Percentiles rank a stretch among this genome's conserved stretches.
Conservation (phyloP, 495 filamentous ascomycete species). For the Xeromyces bisporus region DNA sequence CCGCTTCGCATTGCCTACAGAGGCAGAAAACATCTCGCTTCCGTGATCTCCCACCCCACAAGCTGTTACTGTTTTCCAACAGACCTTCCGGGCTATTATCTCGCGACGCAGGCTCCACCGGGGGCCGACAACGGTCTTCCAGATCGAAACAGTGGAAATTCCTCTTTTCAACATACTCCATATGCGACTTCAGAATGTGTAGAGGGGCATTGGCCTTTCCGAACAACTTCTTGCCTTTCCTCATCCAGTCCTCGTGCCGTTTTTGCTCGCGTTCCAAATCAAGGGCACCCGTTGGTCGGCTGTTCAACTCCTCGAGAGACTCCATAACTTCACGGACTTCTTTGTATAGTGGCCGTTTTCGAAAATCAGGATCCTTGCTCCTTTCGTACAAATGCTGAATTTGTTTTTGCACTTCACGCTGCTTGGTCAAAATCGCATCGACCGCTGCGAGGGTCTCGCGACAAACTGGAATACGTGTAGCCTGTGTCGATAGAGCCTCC, state of each 20-base stretch:
- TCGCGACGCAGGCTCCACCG: slow-evolving; percentile 80
- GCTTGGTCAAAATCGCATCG: slow-evolving; percentile 87
- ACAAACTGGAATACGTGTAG: slow-evolving; percentile 63
- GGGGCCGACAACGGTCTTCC: slow-evolving; percentile 72
- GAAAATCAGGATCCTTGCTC: slow-evolving; percentile 54
- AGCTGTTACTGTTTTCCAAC: slow-evolving; percentile 29
- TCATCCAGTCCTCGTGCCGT: slow-evolving; percentile 98
- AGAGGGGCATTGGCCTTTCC: slow-evolving; percentile 96
- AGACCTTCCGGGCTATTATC: slow-evolving; percentile 62
- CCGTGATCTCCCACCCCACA: slow-evolving; percentile 32
- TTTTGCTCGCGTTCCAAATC: slow-evolving; percentile 93
- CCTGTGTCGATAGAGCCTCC: slow-evolving; percentile 69
- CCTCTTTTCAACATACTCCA: slow-evolving; percentile 79
- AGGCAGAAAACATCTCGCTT: slow-evolving; percentile 89
- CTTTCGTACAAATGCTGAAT: slow-evolving; percentile 66
- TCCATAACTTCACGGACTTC: slow-evolving; percentile 84
- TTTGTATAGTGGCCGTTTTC: slow-evolving; percentile 71
- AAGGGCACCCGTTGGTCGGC: slow-evolving; percentile 75
- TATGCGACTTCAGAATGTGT: slow-evolving; percentile 83
- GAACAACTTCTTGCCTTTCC: slow-evolving; percentile 94
- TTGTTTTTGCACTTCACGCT: slow-evolving; percentile 81
- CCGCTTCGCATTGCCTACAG: slow-evolving; percentile 79
- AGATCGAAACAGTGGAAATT: slow-evolving; percentile 87
- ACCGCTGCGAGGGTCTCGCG: slow-evolving; percentile 64
- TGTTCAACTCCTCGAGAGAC: slow-evolving; percentile 69